A percentile compares a stretch with the other conserved stretches of the same genome.
phyloP scores from a whole-genome alignment of 1,284 basidiomycete genomes.

The Apiotrichum mycotoxinovorans region DNA sequence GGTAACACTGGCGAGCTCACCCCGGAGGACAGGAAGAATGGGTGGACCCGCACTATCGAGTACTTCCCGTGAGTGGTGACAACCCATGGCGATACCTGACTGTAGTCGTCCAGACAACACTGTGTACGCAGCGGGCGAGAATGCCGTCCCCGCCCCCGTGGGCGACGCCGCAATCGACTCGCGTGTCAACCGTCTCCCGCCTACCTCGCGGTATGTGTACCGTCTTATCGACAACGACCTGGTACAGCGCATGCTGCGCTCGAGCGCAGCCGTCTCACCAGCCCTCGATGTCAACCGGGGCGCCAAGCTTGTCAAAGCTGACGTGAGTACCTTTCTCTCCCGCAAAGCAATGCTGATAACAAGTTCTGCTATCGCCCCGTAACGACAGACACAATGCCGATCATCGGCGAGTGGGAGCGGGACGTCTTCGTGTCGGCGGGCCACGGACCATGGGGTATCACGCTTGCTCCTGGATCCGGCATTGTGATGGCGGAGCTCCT shows the following conservation, averaged over 20 bases:
- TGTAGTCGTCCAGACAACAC: constrained; percentile 10
- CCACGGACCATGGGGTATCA: constrained; percentile 19
- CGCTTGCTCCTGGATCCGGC: constrained; percentile 13
- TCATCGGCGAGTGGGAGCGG: constrained; percentile 11
- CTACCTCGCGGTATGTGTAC: constrained; percentile 3
- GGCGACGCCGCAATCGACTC: constrained; percentile 9
- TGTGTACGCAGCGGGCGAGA: constrained; percentile 17
- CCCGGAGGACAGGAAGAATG: constrained; percentile 3
- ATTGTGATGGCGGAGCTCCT: constrained; percentile 11
- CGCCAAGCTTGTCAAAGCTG: constrained; percentile 13
- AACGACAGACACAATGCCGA: constrained; percentile 13
- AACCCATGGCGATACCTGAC: background rate
- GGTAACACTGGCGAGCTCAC: background rate
- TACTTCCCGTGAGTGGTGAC: constrained; percentile 11
- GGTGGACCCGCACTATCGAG: constrained; percentile 15
- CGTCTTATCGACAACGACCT: constrained; percentile 10
- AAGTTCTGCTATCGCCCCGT: constrained; percentile 18
- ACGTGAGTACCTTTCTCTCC: constrained; percentile 6
- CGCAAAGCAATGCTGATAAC: too few relatives aligned
- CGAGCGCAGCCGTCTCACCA: constrained; percentile 5
- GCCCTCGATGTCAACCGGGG: constrained; percentile 9
- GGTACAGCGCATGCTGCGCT: constrained; percentile 11
- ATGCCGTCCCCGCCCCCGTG: constrained; percentile 5
- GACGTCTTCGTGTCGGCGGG: constrained; percentile 11
- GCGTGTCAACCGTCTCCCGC: constrained; percentile 11